Evolutionary conservation across 148 eudicot species (phyloP).

Genomic region (Rhododendron ovatum): DNA sequence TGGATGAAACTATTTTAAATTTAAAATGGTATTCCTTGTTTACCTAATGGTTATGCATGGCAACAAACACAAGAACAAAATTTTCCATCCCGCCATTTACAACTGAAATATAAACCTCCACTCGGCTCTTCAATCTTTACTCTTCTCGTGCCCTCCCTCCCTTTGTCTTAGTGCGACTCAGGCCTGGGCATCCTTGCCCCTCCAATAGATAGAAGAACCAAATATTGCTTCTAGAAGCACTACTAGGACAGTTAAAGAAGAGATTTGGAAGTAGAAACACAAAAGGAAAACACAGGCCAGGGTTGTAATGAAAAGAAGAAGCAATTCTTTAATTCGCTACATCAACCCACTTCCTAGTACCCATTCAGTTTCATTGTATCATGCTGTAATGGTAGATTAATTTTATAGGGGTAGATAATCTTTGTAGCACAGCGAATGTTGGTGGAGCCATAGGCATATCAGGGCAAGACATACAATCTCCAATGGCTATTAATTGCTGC

Average conservation of each 20-base stretch:
- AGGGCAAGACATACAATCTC: too few species aligned
- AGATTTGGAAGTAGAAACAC: neutral
- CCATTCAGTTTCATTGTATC: neutral
- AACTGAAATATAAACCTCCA: neutral
- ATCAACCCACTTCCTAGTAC: neutral
- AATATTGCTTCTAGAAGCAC: neutral
- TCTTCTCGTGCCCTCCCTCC: neutral
- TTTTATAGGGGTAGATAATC: neutral
- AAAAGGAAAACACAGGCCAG: neutral
- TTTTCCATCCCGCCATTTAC: neutral
- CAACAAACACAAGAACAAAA: neutral
- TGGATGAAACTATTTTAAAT: neutral
- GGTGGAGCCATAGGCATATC: too few species aligned
- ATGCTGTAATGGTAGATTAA: neutral
- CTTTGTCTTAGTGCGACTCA: neutral
- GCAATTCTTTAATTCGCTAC: neutral
- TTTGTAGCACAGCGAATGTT: neutral
- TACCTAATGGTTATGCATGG: neutral
- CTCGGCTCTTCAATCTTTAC: neutral
- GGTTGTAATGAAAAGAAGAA: neutral
- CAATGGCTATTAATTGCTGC: too few species aligned
- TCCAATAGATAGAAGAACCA: neutral
- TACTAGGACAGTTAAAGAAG: neutral
- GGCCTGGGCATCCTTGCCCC: neutral
- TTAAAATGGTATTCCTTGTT: neutral